These are phyloP conservation scores for Pseudogymnoascus sp. DNA, from an alignment of 2,329 filamentous ascomycete genomes.

Conservation along the genomic window DNA sequence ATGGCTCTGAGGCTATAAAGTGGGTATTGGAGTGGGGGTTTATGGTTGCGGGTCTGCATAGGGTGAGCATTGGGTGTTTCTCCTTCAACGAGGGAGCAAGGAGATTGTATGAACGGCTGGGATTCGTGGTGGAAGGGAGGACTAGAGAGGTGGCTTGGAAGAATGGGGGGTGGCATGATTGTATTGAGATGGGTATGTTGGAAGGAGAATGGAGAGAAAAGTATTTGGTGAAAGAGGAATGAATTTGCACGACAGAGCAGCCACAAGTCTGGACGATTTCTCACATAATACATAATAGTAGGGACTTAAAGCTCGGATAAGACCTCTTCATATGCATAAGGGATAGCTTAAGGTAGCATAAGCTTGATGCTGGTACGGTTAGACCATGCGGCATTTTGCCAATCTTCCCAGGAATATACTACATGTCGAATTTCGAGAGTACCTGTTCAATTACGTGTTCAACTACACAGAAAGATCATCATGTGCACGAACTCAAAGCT, in stretches of 20 bases:
- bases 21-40: constrained; percentile 31
- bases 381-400: too few relatives aligned
- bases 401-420: too few relatives aligned
- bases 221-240: neutral
- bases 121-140: constrained; percentile 29
- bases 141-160: constrained; percentile 29
- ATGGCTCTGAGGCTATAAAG: constrained; percentile 32
- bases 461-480: too few relatives aligned
- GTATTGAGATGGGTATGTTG: constrained; percentile 28
- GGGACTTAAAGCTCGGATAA: neutral
- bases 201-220: constrained; percentile 28
- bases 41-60: constrained; percentile 29
- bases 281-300: neutral
- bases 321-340: neutral
- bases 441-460: too few relatives aligned
- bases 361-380: neutral
- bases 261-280: neutral
- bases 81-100: constrained; percentile 29
- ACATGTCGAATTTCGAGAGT: too few relatives aligned
- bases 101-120: constrained; percentile 28
- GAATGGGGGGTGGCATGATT: constrained; percentile 29
- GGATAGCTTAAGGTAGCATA: neutral
- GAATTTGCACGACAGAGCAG: neutral
- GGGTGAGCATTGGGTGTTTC: constrained; percentile 28
- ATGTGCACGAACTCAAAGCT: too few relatives aligned